Conservation (phyloP, 495 filamentous ascomycete species). For the Lasiosphaeria miniovina region DNA sequence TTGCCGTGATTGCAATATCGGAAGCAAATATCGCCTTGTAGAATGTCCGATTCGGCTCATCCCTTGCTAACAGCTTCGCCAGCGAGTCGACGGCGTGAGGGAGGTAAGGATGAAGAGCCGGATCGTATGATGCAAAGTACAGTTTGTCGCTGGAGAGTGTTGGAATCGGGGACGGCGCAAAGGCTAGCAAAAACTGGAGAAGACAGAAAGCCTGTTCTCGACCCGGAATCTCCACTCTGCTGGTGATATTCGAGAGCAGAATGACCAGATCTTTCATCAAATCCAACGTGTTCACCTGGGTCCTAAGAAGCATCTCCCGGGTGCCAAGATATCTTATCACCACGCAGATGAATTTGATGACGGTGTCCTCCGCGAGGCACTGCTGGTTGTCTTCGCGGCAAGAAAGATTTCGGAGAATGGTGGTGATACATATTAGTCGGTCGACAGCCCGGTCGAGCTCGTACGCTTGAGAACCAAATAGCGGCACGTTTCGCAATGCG, state of each 20-base stretch:
- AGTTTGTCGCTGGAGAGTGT: slow-evolving; percentile 51
- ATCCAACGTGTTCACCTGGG: slow-evolving; percentile 77
- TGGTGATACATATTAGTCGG: slow-evolving; percentile 83
- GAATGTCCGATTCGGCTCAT: slow-evolving; percentile 85
- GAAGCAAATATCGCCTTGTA: slow-evolving; percentile 77
- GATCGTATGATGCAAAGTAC: slow-evolving; percentile 78
- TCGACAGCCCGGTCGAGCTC: slow-evolving; percentile 84
- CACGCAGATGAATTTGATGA: slow-evolving; percentile 75
- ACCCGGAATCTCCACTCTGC: slow-evolving; percentile 75
- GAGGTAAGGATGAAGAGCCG: slow-evolving; percentile 79
- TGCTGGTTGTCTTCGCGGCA: slow-evolving; percentile 70
- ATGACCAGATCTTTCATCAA: slow-evolving; percentile 95
- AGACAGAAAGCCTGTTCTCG: slow-evolving; percentile 86
- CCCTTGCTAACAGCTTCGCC: slow-evolving; percentile 87
- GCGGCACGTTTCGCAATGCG: slow-evolving; percentile 62
- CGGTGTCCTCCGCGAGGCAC: slow-evolving; percentile 65
- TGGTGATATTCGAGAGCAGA: slow-evolving; percentile 81
- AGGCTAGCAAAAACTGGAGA: slow-evolving; percentile 84
- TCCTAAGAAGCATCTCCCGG: slow-evolving; percentile 79
- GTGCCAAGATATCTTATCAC: slow-evolving; percentile 86
- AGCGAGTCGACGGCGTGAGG: slow-evolving; percentile 85
- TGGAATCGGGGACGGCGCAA: slow-evolving; percentile 71
- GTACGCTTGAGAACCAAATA: slow-evolving; percentile 75
- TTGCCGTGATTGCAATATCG: slow-evolving; percentile 51
- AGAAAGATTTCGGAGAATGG: slow-evolving; percentile 88